Base-by-base conservation (phyloP, 78 protist genomes). In the Guillardia theta region DNA sequence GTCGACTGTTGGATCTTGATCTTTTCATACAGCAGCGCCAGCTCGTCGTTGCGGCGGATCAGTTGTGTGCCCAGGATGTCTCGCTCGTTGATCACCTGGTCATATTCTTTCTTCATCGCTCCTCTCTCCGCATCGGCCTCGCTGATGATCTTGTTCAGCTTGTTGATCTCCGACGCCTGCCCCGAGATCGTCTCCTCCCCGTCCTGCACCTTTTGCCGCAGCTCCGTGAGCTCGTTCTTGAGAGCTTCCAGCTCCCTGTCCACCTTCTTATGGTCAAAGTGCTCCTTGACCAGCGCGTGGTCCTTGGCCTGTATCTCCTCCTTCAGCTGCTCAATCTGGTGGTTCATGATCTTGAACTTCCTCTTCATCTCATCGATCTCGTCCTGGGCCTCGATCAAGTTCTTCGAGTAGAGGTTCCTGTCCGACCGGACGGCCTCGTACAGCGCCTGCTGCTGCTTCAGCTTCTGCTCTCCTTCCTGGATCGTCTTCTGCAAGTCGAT, bases 31-130 rank as follows among this genome's bases (percentile, higher is more conserved):
- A 97, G 96, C 70, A 97, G 93, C 76, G 97, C 97, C 2, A 98
- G 96, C 96, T 98, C 99, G 94, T 97, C 98, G 97, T 97, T 97
- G 50, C 98, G 96, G 1, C 98, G 97, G 77, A 97, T 96, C 39
- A 98, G 96, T 94, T 98, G 98, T 19, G 97, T 92, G 58, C 97
- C 98, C 22, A 97, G 93, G 48, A 97, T 95, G 80, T 98, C 98
- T 19, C 98, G 92, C 96, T 97, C 98, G 77, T 76, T 88, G 48
- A 96, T 93, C 47, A 97, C 97, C 45, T 1, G 33, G 21, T 96
- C 95, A 88, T 80, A 94, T 54, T 97, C 95, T 93, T 97, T 96
- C 93, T 88, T 70, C 95, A 97, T 98, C 24, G 94, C 87, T 37
- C 22, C 48, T 10, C 96, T 58, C 92, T 96, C 97, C 18, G 54